Evolutionary conservation across 2,329 filamentous ascomycete species (phyloP).

Genomic region (Pseudogymnoascus sp.): DNA sequence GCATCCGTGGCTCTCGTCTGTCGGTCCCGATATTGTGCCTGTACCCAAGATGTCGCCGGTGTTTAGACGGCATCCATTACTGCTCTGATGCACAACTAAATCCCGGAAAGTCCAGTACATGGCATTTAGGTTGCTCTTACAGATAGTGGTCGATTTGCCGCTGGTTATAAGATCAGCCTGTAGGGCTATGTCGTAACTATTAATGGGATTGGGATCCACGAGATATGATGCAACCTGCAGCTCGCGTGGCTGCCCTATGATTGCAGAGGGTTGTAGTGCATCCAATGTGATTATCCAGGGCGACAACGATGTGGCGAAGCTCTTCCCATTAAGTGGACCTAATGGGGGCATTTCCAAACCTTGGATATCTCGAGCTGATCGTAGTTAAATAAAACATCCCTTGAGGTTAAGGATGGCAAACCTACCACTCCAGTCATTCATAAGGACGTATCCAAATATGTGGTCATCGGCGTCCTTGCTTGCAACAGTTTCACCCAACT

Average conservation of each 20-base stretch:
- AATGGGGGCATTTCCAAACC: slow-evolving; percentile 51
- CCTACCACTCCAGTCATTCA: slow-evolving; percentile 52
- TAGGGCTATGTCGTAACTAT: slow-evolving; percentile 29
- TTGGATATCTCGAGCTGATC: slow-evolving; percentile 50
- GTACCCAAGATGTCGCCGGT: slow-evolving; percentile 36
- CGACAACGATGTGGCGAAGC: slow-evolving; percentile 49
- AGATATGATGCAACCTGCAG: slow-evolving; percentile 26
- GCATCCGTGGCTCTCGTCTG: slow-evolving; percentile 30
- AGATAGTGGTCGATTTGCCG: slow-evolving; percentile 22
- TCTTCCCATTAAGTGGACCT: slow-evolving; percentile 53
- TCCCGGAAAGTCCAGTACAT: slow-evolving; percentile 34
- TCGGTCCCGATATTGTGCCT: slow-evolving; percentile 33
- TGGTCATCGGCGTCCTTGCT: slow-evolving; percentile 45
- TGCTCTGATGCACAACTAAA: slow-evolving; percentile 31
- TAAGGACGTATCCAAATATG: slow-evolving; percentile 52
- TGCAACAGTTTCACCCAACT: slow-evolving; percentile 29
- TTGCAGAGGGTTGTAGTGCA: slow-evolving; percentile 34
- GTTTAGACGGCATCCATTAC: slow-evolving; percentile 30
- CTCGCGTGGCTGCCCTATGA: slow-evolving; percentile 17
- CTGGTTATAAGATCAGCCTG: slow-evolving; percentile 24
- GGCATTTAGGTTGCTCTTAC: slow-evolving; percentile 25
- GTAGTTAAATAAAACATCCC: neutral
- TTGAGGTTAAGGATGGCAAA: slow-evolving; percentile 7
- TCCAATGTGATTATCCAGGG: slow-evolving; percentile 55
- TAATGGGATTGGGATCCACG: slow-evolving; percentile 26